Percentiles rank a stretch among this genome's conserved stretches.
Conservation (phyloP, 179 eudicot species). For the Carnegiea gigantea region DNA sequence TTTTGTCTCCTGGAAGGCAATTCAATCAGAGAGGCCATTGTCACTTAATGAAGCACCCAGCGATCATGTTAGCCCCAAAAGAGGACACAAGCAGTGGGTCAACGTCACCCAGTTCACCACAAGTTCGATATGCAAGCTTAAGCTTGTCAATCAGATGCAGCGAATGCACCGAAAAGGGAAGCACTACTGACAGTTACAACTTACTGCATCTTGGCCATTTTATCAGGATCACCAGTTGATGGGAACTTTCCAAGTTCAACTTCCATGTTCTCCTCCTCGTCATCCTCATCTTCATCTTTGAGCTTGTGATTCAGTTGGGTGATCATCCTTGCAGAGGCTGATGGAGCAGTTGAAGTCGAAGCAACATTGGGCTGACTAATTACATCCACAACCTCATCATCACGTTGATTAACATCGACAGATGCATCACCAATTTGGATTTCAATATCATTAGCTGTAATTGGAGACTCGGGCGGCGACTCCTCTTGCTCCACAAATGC, state of each 20-base stretch:
- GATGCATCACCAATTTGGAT: slow-evolving; percentile 35
- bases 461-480: slow-evolving; percentile 78
- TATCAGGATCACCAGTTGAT: slow-evolving; percentile 65
- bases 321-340: slow-evolving; percentile 23
- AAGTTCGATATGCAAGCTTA: background rate
- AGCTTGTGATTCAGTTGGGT: slow-evolving; percentile 33
- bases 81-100: background rate
- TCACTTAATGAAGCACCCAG: background rate
- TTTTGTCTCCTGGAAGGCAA: background rate
- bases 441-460: slow-evolving; percentile 40
- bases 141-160: background rate
- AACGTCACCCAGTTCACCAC: background rate
- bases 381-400: slow-evolving; percentile 33
- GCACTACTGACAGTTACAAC: slow-evolving; percentile 17
- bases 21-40: background rate
- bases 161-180: background rate
- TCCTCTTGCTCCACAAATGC: slow-evolving; percentile 78
- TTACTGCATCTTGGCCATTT: slow-evolving; percentile 90
- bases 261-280: slow-evolving; percentile 90
- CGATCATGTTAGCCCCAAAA: background rate
- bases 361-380: slow-evolving; percentile 25
- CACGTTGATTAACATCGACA: slow-evolving; percentile 36
- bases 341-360: slow-evolving; percentile 44
- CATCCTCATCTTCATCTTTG: slow-evolving; percentile 84
- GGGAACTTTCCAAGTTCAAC: slow-evolving; percentile 60